phyloP scores from a whole-genome alignment of 2,329 filamentous ascomycete genomes.

The Aspergillus latus region DNA sequence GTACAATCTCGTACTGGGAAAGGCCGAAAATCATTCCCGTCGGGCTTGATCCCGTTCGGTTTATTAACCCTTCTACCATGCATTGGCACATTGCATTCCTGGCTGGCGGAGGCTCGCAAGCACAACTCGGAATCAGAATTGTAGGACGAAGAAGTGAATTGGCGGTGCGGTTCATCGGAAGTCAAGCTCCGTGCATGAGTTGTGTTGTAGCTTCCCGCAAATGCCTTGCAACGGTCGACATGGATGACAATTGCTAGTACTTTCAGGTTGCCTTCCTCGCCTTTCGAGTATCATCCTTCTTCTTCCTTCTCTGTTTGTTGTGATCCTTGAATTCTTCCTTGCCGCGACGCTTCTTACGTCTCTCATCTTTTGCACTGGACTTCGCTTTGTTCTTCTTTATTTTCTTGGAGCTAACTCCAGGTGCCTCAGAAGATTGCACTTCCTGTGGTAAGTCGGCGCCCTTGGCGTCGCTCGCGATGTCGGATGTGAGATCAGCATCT shows the following conservation, averaged over 20 bases:
- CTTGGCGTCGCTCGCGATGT: conserved; percentile 19
- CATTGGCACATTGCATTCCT: not conserved
- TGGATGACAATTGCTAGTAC: not conserved
- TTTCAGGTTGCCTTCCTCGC: conserved; percentile 30
- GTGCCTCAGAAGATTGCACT: not conserved
- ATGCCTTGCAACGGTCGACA: not conserved
- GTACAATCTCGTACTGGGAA: not conserved
- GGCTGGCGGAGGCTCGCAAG: not conserved
- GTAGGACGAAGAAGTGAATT: not conserved
- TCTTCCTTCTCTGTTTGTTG: conserved; percentile 38
- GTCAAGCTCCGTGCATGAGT: not conserved
- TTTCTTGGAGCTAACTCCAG: conserved; percentile 13
- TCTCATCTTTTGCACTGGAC: conserved; percentile 19
- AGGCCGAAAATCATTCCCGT: not conserved
- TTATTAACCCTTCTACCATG: not conserved
- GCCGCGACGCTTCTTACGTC: conserved; percentile 28
- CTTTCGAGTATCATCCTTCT: conserved; percentile 21
- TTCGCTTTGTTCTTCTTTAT: conserved; percentile 30
- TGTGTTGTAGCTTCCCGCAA: not conserved
- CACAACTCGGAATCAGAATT: not conserved
- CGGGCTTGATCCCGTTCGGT: not conserved
- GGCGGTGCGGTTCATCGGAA: not conserved
- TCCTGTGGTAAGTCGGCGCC: not conserved
- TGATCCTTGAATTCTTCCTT: conserved; percentile 28
- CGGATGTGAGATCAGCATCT: conserved; percentile 19